phyloP scores from a whole-genome alignment of 352 stramenopile genomes.

The Phytophthora megakarya region DNA sequence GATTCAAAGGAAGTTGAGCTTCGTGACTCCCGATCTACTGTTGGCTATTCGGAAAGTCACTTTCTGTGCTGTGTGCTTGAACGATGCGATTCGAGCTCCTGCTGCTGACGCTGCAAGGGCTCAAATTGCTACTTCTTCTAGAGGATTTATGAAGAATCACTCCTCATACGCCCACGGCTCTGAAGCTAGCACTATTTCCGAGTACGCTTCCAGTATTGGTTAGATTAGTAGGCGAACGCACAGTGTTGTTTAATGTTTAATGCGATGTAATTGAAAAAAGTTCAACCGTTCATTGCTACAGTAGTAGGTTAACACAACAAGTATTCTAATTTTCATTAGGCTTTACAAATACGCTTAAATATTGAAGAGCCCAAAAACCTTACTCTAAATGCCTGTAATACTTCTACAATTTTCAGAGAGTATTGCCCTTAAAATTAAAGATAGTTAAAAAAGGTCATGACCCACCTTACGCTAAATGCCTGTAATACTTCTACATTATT shows the following conservation, averaged over 20 bases:
- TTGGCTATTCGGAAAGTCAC: slow-evolving; percentile 36
- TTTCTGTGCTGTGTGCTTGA: slow-evolving; percentile 42
- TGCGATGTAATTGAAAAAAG: not conserved
- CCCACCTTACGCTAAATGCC: too few relatives aligned
- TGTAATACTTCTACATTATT: too few relatives aligned
- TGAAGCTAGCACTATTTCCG: slow-evolving; percentile 36
- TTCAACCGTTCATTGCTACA: not conserved
- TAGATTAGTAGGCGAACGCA: not conserved
- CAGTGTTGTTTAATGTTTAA: not conserved
- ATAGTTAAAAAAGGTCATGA: too few relatives aligned
- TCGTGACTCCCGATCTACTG: slow-evolving; percentile 33
- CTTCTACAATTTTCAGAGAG: too few relatives aligned
- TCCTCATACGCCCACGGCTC: slow-evolving; percentile 27
- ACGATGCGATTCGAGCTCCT: slow-evolving; percentile 26
- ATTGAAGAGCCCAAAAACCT: too few relatives aligned
- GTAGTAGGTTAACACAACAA: too few relatives aligned
- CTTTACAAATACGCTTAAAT: too few relatives aligned
- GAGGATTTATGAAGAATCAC: slow-evolving; percentile 24
- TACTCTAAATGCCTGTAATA: too few relatives aligned
- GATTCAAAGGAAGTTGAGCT: slow-evolving; percentile 36
- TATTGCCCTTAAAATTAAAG: too few relatives aligned
- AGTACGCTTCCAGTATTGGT: slow-evolving; percentile 27
- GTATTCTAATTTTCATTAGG: too few relatives aligned
- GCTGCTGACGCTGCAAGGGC: slow-evolving; percentile 31
- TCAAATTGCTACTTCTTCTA: slow-evolving; percentile 20